Evolutionary conservation across 1,284 basidiomycete genomes (phyloP), one percentile per base, ranked within the genome.

Genomic region (Athelia sp.): DNA sequence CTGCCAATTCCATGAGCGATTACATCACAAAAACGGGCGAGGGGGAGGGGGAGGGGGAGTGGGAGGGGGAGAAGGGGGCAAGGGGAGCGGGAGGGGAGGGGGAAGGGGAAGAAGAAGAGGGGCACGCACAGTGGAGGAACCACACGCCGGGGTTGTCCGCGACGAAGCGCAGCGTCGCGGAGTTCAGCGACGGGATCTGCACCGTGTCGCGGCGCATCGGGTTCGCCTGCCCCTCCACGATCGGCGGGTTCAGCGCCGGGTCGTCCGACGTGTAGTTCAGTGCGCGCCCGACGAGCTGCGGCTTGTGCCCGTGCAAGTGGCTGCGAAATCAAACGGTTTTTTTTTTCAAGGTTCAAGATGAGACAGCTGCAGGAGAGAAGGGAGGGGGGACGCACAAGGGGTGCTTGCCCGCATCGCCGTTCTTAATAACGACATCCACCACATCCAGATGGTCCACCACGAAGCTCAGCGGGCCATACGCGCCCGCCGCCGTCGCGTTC

Each of bases 91-190:
- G 24, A 42, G n/a, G 36, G 17, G 23, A 24, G 31, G 6, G 26
- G 26, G 26, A 13, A 29, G 6, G 17, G n/a, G 40, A 21, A 35
- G 45, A 50, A 10, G n/a, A 24, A 47, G 42, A 45, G n/a, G 22
- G 40, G 43, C 19, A 67, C 79, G 48, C 58, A 84, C 90, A 90
- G 66, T 83, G 89, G 62, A 92, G 79, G 56, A 92, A 68, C 90
- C 91, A 93, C 1, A 77, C 80, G 6, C 91, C 91, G 1, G 91
- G 91, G 64, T 93, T 93, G 60, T 93, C 84, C 0, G 87, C 86
- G 47, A 81, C 65, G 52, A 90, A 60, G 13, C 88, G 81, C 43
- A 93, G 66, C 0, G 83, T 88, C 15, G 75, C 84, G 1, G 81
- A 81, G 15, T 75, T 68, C 46, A 74, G 72, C 1, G 75, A 71